Evolutionary conservation across 345 rosid genomes (phyloP).

Genomic region (Draba incana): DNA sequence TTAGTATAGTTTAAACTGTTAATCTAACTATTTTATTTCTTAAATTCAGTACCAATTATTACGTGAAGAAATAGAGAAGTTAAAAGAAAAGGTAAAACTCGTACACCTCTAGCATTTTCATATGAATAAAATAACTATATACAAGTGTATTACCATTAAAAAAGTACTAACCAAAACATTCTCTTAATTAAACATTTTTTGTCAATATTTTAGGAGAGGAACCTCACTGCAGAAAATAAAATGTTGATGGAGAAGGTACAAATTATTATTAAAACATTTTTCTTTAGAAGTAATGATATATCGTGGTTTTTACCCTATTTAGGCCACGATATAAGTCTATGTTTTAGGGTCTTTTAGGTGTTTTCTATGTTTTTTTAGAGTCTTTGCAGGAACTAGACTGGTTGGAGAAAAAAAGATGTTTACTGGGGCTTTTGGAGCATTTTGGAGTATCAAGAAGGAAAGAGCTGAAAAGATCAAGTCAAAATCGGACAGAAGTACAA

Average conservation of each 20-base stretch:
- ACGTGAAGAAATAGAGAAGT: constrained; percentile 63
- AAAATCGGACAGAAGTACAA: no score
- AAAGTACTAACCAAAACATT: background rate
- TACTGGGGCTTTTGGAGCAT: no score
- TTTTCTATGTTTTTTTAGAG: no score
- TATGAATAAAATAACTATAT: background rate
- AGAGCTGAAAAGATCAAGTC: no score
- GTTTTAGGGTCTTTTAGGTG: no score
- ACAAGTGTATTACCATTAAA: no score
- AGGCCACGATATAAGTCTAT: no score
- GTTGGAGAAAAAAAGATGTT: no score
- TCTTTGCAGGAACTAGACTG: no score
- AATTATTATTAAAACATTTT: background rate
- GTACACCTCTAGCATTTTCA: constrained; percentile 10
- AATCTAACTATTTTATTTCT: background rate
- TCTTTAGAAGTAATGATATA: background rate
- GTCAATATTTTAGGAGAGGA: constrained; percentile 53
- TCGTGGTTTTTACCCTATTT: no score
- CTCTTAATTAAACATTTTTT: background rate
- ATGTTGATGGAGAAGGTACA: constrained; percentile 57
- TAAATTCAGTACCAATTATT: constrained; percentile 59
- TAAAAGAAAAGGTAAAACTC: constrained; percentile 63
- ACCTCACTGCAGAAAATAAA: constrained; percentile 54
- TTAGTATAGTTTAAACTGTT: background rate
- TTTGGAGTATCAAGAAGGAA: no score